Base-by-base conservation (phyloP, 257 asterid species). In the Haberlea rhodopensis region DNA sequence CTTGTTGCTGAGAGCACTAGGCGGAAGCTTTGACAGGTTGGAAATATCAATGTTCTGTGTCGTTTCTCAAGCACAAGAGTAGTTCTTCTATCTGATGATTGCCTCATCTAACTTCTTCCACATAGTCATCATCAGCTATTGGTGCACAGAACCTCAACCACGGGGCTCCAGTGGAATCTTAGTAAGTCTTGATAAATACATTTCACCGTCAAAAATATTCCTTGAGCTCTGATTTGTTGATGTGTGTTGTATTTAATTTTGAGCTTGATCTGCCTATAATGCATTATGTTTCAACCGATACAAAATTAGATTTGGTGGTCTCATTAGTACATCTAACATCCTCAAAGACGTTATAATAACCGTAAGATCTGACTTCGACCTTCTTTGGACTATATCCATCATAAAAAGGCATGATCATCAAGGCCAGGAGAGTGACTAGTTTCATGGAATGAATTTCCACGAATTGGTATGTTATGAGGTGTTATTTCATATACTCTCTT, bases 11-110 rank as follows among this genome's bases (percentile, higher is more conserved):
- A n/a, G 97, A 64, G 99, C 96, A 40, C 95, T 90, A 57, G 99
- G 99, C 70, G 99, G 99, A 69, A 86, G 99, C 74, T 94, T 90
- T 67, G 96, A 94, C 68, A 94, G 81, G 74, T 83, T 71, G 97
- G 96, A 58, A 94, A 94, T 60, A 86, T 87, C 76, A 90, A 94
- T 23, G 90, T 87, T 8, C 65, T 87, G 18, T 94, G 84, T 60
- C 79, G 57, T 57, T 94, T 94, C 81, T 71, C 96, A 7, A 69
- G 72, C 77, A 72, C 71, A 43, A 76, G 79, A 45, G 82, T 94
- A 69, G 65, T 86, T 76, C 94, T 94, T 73, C 66, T 94, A 63
- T 87, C 91, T 4, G 97, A 87, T 66, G 95, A 94, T 75, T 84
- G 95, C 83, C 90, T 85, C 69, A 87, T 94, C 66, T 87, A 81